A percentile compares a stretch with the other conserved stretches of the same genome.
These are phyloP conservation scores for Dryas drummondii DNA, from an alignment of 306 rosid genomes.

Conservation along the genomic window DNA sequence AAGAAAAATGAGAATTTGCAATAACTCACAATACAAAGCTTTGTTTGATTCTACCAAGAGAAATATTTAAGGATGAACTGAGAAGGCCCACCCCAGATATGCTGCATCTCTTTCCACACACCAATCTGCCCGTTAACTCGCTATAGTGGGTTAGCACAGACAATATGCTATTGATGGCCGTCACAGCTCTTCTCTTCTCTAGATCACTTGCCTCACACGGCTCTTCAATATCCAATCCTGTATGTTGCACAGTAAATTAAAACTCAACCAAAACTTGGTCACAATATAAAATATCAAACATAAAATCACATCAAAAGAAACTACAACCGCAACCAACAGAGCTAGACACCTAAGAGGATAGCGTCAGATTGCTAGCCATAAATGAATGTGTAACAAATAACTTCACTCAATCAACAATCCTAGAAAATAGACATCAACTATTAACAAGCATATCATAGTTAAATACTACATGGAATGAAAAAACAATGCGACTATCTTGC, in stretches of 20 bases:
- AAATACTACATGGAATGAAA: not conserved
- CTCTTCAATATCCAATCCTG: conserved; percentile 63
- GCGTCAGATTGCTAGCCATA: not conserved
- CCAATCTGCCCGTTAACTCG: conserved; percentile 67
- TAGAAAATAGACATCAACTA: not conserved
- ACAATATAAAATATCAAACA: not conserved
- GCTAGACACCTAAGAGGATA: not conserved
- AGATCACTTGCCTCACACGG: conserved; percentile 72
- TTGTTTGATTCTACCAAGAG: conserved; percentile 99
- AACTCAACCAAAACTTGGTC: conserved; percentile 20
- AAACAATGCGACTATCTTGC: not conserved
- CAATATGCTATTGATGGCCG: conserved; percentile 58
- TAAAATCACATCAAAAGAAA: conserved; percentile 11
- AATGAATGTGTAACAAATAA: not conserved
- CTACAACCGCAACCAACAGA: not conserved
- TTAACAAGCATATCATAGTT: not conserved
- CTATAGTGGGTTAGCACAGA: conserved; percentile 80
- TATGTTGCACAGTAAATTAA: conserved; percentile 26
- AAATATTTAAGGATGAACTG: conserved; percentile 81
- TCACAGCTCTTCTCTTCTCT: conserved; percentile 63
- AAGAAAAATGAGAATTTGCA: conserved; percentile 53
- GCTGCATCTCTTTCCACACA: conserved; percentile 73
- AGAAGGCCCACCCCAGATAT: conserved; percentile 57
- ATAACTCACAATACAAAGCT: conserved; percentile 99
- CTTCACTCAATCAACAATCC: not conserved